Conservation (phyloP, 176 grass and related monocot genomes). For the Areca catechu region DNA sequence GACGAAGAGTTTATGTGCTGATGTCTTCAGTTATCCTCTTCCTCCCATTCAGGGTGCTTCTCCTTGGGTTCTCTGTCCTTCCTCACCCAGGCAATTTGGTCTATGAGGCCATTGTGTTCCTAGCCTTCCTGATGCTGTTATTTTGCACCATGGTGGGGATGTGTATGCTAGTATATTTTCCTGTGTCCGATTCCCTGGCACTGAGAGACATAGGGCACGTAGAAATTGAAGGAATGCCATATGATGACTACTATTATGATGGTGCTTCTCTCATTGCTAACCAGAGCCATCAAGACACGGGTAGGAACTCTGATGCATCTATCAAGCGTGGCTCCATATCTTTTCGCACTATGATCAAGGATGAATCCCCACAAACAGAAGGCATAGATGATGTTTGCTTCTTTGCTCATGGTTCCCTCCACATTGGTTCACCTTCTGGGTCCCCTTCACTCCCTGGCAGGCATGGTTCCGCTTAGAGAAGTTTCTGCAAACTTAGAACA, state of each 20-base stretch:
- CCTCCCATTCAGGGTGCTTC: constrained; percentile 45
- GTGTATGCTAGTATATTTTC: constrained; percentile 82
- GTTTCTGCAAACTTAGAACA: constrained; percentile 42
- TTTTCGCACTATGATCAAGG: constrained; percentile 67
- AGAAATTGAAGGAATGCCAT: constrained; percentile 38
- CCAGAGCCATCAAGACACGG: constrained; percentile 58
- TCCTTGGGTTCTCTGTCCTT: constrained; percentile 71
- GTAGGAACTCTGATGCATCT: constrained; percentile 63
- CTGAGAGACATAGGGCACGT: constrained; percentile 43
- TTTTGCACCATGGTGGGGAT: constrained; percentile 55
- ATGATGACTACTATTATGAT: constrained; percentile 26
- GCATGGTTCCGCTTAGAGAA: constrained; percentile 86
- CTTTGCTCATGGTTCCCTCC: constrained; percentile 27
- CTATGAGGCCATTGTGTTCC: constrained; percentile 66
- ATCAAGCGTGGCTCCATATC: constrained; percentile 64
- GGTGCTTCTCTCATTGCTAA: constrained; percentile 47
- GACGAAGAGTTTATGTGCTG: constrained; percentile 73
- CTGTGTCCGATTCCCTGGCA: constrained; percentile 59
- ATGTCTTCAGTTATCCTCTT: constrained; percentile 43
- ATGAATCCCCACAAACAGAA: constrained; percentile 50
- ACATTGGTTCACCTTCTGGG: constrained; percentile 47
- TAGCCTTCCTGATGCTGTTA: constrained; percentile 75
- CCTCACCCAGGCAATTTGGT: constrained; percentile 39
- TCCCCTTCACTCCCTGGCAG: constrained; percentile 42
- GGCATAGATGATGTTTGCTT: constrained; percentile 26